These are phyloP conservation scores for Adansonia gregorii DNA, from an alignment of 441 rosid genomes.

Conservation along the genomic window DNA sequence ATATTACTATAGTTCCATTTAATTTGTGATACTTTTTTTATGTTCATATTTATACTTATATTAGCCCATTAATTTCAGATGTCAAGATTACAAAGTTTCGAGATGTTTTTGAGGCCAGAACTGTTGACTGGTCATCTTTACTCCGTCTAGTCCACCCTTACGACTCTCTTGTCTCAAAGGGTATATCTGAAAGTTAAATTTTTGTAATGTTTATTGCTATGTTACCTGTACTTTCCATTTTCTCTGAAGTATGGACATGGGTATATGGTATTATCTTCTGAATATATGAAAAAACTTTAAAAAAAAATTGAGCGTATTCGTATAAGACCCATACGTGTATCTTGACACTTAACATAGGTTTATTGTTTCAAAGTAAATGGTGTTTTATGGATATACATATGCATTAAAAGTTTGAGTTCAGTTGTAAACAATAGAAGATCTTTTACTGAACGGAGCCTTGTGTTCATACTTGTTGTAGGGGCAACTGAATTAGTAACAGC, in stretches of 20 bases:
- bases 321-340: neutral
- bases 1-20: neutral
- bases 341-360: neutral
- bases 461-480: constrained; percentile 36
- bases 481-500: constrained; percentile 38
- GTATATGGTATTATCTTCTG: neutral
- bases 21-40: neutral
- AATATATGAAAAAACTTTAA: neutral
- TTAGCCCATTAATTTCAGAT: constrained; percentile 36
- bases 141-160: constrained; percentile 39
- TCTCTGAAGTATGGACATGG: neutral
- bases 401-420: neutral
- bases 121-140: constrained; percentile 50
- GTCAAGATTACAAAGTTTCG: constrained; percentile 52
- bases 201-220: neutral
- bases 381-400: neutral
- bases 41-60: neutral
- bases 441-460: neutral
- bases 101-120: constrained; percentile 46
- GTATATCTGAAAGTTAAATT: constrained; percentile 27
- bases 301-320: neutral
- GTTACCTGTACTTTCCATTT: neutral
- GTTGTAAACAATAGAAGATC: neutral
- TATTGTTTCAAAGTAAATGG: neutral
- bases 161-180: constrained; percentile 42